Base-by-base conservation (phyloP, 108 stramenopile genomes). In the Pseudonitzschia pungens region DNA sequence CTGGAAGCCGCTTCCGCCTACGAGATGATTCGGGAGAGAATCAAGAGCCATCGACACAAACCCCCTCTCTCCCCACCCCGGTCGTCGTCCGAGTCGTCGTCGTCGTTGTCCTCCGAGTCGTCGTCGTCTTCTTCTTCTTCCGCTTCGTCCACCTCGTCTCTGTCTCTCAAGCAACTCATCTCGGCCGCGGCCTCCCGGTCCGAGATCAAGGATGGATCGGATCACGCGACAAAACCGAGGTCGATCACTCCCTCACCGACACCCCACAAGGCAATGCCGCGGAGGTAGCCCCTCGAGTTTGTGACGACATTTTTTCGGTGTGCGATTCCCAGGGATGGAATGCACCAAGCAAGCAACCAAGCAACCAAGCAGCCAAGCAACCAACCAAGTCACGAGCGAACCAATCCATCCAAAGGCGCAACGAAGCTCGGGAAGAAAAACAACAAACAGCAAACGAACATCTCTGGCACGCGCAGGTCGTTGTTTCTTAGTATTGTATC, bases 1-100 rank as follows among this genome's bases (percentile, higher is more conserved):
- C 81, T 81, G 59, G 84, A 86, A 62, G 87, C 87, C 27, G 76
- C 83, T 16, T 64, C 86, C 51, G 87, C 87, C 18, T 86, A 88
- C 69, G 87, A 88, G 62, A 82, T 86, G 43, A 78, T 85, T 4
- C 57, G 86, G 24, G 78, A 82, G 48, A 77, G 77, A 21, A 73
- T 86, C n/a, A 83, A 85, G 66, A 33, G 3, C 1, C 0, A 2
- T 18, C 29, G 5, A 58, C 21, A 31, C 21, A 33, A 9, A 27
- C 26, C 10, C 26, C 22, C 15, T 27, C 57, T n/a, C n/a, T n/a
- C n/a, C n/a, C n/a, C n/a, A n/a, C 14, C 28, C 3, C 29, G 22
- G 26, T 24, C 26, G 57, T n/a, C 10, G 7, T 0, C 15, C 21
- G 14, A 36, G 36, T 36, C 36, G 4, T 36, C 29, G 15, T 24